These are phyloP conservation scores for Aspergillus terreus DNA, from an alignment of 2,329 filamentous ascomycete genomes.

Conservation along the genomic window DNA sequence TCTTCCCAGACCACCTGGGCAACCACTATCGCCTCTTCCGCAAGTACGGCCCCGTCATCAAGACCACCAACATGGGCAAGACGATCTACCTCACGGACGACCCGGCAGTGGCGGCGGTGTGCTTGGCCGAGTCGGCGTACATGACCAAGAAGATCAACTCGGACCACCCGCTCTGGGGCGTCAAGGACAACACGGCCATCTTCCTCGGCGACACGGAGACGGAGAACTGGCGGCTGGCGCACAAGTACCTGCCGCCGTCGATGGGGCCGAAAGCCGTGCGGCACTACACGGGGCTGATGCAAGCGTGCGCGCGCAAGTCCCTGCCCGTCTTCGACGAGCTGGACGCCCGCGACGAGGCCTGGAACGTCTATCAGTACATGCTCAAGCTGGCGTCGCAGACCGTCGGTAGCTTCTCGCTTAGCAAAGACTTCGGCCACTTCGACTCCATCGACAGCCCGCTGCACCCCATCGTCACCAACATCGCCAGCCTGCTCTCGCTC, in stretches of 20 bases:
- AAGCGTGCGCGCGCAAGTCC: slow-evolving; percentile 47
- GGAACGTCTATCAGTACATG: slow-evolving; percentile 48
- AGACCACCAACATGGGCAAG: slow-evolving; percentile 51
- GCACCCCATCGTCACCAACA: slow-evolving; percentile 48
- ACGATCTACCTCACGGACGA: slow-evolving; percentile 49
- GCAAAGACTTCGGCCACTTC: slow-evolving; percentile 43
- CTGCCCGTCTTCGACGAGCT: slow-evolving; percentile 48
- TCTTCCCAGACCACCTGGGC: slow-evolving; percentile 55
- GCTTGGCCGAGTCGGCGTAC: slow-evolving; percentile 46
- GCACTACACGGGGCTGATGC: slow-evolving; percentile 58
- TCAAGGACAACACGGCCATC: slow-evolving; percentile 21
- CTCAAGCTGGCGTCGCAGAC: slow-evolving; percentile 41
- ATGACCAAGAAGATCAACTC: slow-evolving; percentile 49
- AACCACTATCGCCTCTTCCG: slow-evolving; percentile 53
- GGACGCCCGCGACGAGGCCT: slow-evolving; percentile 41
- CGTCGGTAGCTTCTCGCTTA: slow-evolving; percentile 40
- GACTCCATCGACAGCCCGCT: slow-evolving; percentile 41
- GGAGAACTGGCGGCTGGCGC: slow-evolving; percentile 36
- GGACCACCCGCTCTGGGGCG: slow-evolving; percentile 20
- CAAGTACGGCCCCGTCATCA: slow-evolving; percentile 49
- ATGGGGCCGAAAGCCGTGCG: slow-evolving; percentile 56
- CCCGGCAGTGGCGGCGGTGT: slow-evolving; percentile 43
- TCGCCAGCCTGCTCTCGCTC: slow-evolving; percentile 50
- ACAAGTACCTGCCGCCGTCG: slow-evolving; percentile 60
- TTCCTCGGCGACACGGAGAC: slow-evolving; percentile 25